Evolutionary conservation across 306 rosid genomes (phyloP).

Genomic region (Citrullus mucosospermus): DNA sequence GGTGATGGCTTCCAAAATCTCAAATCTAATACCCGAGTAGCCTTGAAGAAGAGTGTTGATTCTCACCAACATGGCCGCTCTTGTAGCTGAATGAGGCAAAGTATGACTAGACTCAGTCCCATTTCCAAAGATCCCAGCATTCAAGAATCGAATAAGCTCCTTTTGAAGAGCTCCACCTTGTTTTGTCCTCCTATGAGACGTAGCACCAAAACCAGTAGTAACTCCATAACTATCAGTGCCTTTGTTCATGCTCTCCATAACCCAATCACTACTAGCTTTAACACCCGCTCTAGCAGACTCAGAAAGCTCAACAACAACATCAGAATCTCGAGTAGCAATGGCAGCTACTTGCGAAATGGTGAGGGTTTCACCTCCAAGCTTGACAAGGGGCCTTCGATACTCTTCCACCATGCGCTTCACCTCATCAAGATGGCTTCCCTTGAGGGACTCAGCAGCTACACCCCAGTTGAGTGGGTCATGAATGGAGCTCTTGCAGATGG

Average conservation of each 20-base stretch:
- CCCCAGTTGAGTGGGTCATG: neutral
- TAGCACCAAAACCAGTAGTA: slow-evolving; percentile 47
- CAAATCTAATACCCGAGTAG: neutral
- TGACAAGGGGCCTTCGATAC: slow-evolving; percentile 12
- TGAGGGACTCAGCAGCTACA: neutral
- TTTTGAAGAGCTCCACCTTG: slow-evolving; percentile 66
- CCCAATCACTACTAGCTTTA: slow-evolving; percentile 67
- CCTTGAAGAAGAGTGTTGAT: slow-evolving; percentile 44
- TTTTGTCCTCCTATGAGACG: neutral
- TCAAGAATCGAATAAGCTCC: neutral
- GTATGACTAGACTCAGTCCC: neutral
- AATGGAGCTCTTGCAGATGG: neutral
- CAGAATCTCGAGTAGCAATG: neutral
- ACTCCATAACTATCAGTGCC: slow-evolving; percentile 80
- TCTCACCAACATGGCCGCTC: slow-evolving; percentile 25
- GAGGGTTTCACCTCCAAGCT: slow-evolving; percentile 24
- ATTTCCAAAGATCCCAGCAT: neutral
- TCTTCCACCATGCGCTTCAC: neutral
- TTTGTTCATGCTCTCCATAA: slow-evolving; percentile 54
- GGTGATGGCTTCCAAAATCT: slow-evolving; percentile 59
- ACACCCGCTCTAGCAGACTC: neutral
- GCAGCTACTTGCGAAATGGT: neutral
- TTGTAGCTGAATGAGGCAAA: neutral
- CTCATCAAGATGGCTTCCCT: neutral
- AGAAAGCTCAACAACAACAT: neutral